These are phyloP conservation scores for Macadamia integrifolia DNA, from an alignment of 164 flowering plant species.

Conservation along the genomic window DNA sequence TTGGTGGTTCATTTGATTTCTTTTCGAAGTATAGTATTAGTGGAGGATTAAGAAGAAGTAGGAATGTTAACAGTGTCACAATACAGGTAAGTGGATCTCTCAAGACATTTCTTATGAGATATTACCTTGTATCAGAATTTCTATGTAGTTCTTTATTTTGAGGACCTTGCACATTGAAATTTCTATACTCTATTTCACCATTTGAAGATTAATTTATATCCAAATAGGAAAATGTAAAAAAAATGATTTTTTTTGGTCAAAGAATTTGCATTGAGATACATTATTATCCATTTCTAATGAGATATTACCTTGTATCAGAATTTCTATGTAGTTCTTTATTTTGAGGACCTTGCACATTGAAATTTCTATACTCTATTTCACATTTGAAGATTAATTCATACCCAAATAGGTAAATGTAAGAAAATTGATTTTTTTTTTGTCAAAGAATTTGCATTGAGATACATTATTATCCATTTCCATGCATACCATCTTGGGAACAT, in stretches of 20 bases:
- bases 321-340: constrained; percentile 1
- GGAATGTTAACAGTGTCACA: constrained; percentile 67
- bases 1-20: constrained; percentile 68
- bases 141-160: not conserved
- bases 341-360: not conserved
- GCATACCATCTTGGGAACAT: no score
- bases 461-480: no score
- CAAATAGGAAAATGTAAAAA: not conserved
- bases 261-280: no score
- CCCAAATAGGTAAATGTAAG: not conserved
- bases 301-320: not conserved
- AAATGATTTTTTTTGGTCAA: no score
- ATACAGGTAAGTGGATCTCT: constrained; percentile 45
- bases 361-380: not conserved
- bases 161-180: not conserved
- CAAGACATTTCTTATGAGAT: not conserved
- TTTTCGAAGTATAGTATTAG: constrained; percentile 73
- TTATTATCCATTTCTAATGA: not conserved
- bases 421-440: no score
- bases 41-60: constrained; percentile 52
- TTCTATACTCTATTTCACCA: not conserved
- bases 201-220: not conserved
- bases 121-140: not conserved
- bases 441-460: no score
- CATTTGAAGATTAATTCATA: not conserved